phyloP scores from a whole-genome alignment of 1,284 basidiomycete species.

The Apiotrichum domesticum region DNA sequence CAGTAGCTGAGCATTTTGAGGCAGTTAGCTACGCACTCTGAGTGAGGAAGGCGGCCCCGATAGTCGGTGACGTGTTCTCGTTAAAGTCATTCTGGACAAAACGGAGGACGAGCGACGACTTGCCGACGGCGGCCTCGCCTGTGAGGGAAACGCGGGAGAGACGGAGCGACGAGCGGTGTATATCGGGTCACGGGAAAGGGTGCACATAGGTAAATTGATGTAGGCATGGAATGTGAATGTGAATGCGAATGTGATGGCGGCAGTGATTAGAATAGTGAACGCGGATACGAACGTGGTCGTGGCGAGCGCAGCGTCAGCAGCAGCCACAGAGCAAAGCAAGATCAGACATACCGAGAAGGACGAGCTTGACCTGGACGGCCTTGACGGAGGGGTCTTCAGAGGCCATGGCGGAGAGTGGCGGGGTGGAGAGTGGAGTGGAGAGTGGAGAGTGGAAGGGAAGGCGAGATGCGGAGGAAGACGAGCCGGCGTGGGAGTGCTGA shows the following conservation, averaged over 20 bases:
- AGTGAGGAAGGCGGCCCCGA: conserved; percentile 77
- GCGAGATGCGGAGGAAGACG: background rate
- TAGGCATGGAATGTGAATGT: too few species aligned
- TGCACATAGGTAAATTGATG: too few species aligned
- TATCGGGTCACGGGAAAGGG: too few species aligned
- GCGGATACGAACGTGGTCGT: background rate
- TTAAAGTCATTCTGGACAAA: conserved; percentile 61
- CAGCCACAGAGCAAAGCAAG: background rate
- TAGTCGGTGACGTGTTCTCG: conserved; percentile 65
- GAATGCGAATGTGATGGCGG: too few species aligned
- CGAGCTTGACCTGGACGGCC: conserved; percentile 84
- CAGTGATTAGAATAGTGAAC: too few species aligned
- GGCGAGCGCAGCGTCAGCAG: conserved; percentile 2
- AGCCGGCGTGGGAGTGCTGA: too few species aligned
- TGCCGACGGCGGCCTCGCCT: conserved; percentile 98
- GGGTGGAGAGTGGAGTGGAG: background rate
- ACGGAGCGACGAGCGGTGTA: too few species aligned
- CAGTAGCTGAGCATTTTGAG: background rate
- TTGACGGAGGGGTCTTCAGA: conserved; percentile 55
- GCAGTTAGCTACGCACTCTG: conserved; percentile 29
- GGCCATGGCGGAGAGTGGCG: conserved; percentile 23
- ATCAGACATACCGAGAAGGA: conserved; percentile 63
- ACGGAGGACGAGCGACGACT: conserved; percentile 96
- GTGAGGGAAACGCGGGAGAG: conserved; percentile 1
- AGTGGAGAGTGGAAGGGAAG: background rate